phyloP scores from a whole-genome alignment of 2,329 filamentous ascomycete species.

The Xylaria multiplex region DNA sequence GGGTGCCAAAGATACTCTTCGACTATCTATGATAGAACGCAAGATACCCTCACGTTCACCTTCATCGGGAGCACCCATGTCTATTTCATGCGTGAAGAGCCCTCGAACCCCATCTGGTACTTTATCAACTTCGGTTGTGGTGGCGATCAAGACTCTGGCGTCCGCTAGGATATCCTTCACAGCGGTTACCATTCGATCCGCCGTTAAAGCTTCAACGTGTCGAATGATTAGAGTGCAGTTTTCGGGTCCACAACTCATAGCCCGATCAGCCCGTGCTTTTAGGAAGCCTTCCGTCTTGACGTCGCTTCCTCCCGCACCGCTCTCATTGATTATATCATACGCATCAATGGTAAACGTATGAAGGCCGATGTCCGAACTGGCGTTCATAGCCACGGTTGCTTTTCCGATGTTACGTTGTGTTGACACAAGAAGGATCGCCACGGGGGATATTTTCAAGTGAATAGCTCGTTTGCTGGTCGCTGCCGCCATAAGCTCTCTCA shows the following conservation, averaged over 20 bases:
- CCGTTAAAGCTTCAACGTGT: slow-evolving; percentile 90
- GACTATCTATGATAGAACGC: slow-evolving; percentile 78
- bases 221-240: slow-evolving; percentile 86
- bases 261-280: slow-evolving; percentile 86
- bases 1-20: slow-evolving; percentile 79
- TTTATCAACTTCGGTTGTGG: slow-evolving; percentile 94
- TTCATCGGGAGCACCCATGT: slow-evolving; percentile 93
- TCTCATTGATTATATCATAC: slow-evolving; percentile 94
- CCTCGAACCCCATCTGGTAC: slow-evolving; percentile 89
- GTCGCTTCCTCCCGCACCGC: slow-evolving; percentile 84
- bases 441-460: slow-evolving; percentile 84
- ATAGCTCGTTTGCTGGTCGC: slow-evolving; percentile 89
- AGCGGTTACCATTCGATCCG: slow-evolving; percentile 87
- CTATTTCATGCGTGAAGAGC: slow-evolving; percentile 93
- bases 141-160: slow-evolving; percentile 86
- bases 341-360: slow-evolving; percentile 91
- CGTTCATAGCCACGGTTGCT: slow-evolving; percentile 76
- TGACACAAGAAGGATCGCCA: slow-evolving; percentile 88
- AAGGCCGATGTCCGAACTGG: slow-evolving; percentile 88
- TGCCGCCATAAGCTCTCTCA: slow-evolving; percentile 86
- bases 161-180: slow-evolving; percentile 85
- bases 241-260: slow-evolving; percentile 85
- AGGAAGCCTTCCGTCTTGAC: slow-evolving; percentile 94
- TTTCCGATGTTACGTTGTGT: slow-evolving; percentile 96
- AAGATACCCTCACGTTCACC: slow-evolving; percentile 90